phyloP scores from a whole-genome alignment of 805 yeast genomes.

The Saturnispora kantuleensis region DNA sequence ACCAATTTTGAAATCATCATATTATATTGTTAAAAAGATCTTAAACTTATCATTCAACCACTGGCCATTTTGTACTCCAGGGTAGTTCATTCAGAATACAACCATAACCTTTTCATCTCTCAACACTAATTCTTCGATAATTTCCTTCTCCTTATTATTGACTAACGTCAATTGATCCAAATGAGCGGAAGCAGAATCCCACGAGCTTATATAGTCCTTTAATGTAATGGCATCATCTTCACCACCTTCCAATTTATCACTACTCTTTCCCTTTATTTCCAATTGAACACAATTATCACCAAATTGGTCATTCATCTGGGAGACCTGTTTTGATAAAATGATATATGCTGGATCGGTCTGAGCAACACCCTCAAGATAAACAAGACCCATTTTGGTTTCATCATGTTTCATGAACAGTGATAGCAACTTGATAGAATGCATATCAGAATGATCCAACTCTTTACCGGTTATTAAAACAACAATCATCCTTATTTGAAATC shows the following conservation, averaged over 20 bases:
- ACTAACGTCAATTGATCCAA: conserved; percentile 19
- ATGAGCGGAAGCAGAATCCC: conserved; percentile 4
- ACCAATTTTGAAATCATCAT: conserved; percentile 24
- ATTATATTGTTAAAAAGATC: neutral
- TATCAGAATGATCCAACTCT: conserved; percentile 14
- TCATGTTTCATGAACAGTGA: conserved; percentile 17
- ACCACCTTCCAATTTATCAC: neutral
- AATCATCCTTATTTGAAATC: conserved; percentile 10
- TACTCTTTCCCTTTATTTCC: neutral
- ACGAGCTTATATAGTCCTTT: conserved; percentile 1
- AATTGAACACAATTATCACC: conserved; percentile 2
- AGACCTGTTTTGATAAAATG: neutral
- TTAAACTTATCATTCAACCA: neutral
- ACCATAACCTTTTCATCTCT: conserved; percentile 20
- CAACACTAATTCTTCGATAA: conserved; percentile 14
- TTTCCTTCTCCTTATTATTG: conserved; percentile 5
- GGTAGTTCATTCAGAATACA: conserved; percentile 11
- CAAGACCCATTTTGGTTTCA: conserved; percentile 7
- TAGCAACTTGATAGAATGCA: conserved; percentile 20
- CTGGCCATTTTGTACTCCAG: neutral
- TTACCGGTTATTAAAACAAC: conserved; percentile 16
- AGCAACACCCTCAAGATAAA: conserved; percentile 8
- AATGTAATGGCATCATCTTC: conserved; percentile 2
- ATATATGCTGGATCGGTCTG: neutral
- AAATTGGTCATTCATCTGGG: neutral